Conservation (phyloP, 164 flowering plant genomes). For the Platanus orientalis region DNA sequence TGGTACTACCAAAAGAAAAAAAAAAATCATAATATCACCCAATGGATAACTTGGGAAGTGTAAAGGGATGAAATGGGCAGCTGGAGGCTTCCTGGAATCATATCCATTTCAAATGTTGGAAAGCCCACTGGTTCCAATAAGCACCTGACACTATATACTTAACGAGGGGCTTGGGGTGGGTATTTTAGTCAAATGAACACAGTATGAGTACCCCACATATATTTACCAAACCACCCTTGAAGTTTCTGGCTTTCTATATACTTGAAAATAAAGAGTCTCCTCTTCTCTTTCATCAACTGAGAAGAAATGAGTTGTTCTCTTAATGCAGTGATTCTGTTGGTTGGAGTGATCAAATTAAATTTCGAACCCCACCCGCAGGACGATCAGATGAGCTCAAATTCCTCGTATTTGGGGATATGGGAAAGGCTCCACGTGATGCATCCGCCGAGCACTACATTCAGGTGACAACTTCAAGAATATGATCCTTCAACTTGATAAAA, state of each 20-base stretch:
- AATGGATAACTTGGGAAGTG: no score
- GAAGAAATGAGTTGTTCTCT: background rate
- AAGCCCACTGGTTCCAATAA: no score
- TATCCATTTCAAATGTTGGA: no score
- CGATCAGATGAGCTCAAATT: conserved; percentile 61
- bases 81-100: no score
- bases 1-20: no score
- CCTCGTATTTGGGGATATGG: conserved; percentile 84
- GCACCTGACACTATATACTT: conserved; percentile 24
- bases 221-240: no score
- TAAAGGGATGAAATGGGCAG: no score
- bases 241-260: background rate
- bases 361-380: conserved; percentile 70
- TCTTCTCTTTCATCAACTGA: background rate
- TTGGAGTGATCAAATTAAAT: conserved; percentile 61
- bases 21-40: no score
- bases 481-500: no score
- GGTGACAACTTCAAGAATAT: no score
- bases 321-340: conserved; percentile 53
- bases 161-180: conserved; percentile 92
- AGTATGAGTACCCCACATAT: no score
- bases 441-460: conserved; percentile 85
- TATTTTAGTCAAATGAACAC: conserved; percentile 90
- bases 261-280: no score
- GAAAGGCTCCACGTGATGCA: conserved; percentile 76